Base-by-base conservation (phyloP, 148 eudicot species). In the Cornus suecica region DNA sequence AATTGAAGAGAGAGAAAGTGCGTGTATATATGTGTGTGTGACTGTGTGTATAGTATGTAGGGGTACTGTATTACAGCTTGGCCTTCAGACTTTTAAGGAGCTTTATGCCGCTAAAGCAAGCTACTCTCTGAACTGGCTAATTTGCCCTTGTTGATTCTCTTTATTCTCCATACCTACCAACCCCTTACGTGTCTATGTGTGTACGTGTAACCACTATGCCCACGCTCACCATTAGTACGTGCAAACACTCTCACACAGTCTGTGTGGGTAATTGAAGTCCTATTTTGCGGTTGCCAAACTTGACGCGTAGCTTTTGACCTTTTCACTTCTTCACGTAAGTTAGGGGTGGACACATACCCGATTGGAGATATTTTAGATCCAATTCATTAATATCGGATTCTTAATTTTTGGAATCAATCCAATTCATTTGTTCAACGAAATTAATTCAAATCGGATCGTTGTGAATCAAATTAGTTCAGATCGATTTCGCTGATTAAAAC, bases 41-140 rank as follows among this genome's bases (percentile, higher is more conserved):
- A 48, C 18, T 48, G 54, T 48, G 54, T 48, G 54, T 48, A 48
- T 18, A 58, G 62, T 5, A 18, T 0, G 62, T 3, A 62, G 74
- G 63, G 83, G 62, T 61, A 54, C 78, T 81, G 84, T 61, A 34
- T 71, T 81, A 86, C 89, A 83, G 85, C 74, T 83, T 80, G 83
- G 78, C 27, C 27, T 56, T 45, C 73, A 28, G 37, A 61, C 72
- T 61, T 83, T 70, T 73, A 68, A 74, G 72, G 30, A 69, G 78
- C 79, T 77, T 58, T 72, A 74, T 79, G 82, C 81, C 83, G 81
- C 73, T 82, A 77, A 75, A 82, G 83, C 87, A 79, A 76, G 80
- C 81, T 66, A 76, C 37, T 54, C 28, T 54, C 11, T 24, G 5
- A 20, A 11, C 41, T 58, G 69, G 79, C 83, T 4, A 26, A 65